phyloP scores from a whole-genome alignment of 2,329 filamentous ascomycete species.

The Cytospora paraplurivora region DNA sequence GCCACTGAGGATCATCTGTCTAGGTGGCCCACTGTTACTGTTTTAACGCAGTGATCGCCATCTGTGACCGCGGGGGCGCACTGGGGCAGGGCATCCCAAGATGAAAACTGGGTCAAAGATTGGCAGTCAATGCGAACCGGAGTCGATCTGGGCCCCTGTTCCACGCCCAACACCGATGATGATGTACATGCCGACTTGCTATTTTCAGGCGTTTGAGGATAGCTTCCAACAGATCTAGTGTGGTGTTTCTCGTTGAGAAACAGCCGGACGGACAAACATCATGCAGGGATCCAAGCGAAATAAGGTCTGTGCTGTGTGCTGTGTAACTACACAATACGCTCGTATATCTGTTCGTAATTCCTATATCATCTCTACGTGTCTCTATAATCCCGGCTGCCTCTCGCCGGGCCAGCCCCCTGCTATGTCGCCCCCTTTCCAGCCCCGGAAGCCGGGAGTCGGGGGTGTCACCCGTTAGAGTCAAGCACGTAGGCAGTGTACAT shows the following conservation, averaged over 20 bases:
- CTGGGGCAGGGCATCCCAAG: constrained; percentile 5
- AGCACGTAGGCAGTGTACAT: too few relatives aligned
- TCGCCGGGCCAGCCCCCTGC: background rate
- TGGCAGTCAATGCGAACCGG: constrained; percentile 11
- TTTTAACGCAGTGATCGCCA: constrained; percentile 14
- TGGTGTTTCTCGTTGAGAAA: background rate
- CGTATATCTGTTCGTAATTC: background rate
- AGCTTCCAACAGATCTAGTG: background rate
- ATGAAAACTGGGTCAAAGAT: constrained; percentile 18
- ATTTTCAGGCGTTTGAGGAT: too few relatives aligned
- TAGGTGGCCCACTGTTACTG: background rate
- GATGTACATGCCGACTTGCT: too few relatives aligned
- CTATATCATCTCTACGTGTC: background rate
- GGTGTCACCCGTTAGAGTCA: background rate
- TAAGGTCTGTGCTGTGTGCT: background rate
- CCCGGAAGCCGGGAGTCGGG: too few relatives aligned
- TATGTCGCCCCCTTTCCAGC: background rate
- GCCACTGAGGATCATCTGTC: too few relatives aligned
- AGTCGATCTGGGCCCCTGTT: background rate
- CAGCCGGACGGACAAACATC: background rate
- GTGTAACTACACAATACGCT: background rate
- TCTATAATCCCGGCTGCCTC: background rate
- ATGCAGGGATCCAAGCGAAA: constrained; percentile 3
- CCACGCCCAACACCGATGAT: background rate
- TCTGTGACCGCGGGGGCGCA: background rate